A percentile compares a stretch with the other conserved stretches of the same genome.
These are phyloP conservation scores for Cornus florida DNA, from an alignment of 148 eudicot genomes.

Conservation along the genomic window DNA sequence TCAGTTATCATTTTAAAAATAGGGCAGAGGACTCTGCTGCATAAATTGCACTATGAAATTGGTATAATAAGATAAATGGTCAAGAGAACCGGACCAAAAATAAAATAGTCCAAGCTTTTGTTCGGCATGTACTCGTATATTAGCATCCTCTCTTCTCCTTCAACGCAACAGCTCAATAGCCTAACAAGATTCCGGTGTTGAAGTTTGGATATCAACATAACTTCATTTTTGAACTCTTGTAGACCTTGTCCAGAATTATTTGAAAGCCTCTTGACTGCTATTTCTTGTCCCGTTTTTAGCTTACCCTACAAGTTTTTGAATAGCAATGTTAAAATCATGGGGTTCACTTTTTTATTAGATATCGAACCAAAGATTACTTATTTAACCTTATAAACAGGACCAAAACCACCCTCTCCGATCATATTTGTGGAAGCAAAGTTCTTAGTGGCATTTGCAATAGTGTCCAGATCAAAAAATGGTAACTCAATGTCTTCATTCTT, in stretches of 20 bases:
- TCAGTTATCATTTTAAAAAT: too few relatives aligned
- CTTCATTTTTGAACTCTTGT: conserved; percentile 19
- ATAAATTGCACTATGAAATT: too few relatives aligned
- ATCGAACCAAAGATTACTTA: too few relatives aligned
- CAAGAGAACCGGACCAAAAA: conserved; percentile 4
- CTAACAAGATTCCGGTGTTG: conserved; percentile 17
- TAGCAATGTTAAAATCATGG: too few relatives aligned
- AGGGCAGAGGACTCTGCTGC: too few relatives aligned
- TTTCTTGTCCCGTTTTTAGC: neutral
- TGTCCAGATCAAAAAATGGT: too few relatives aligned
- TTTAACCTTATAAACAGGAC: conserved; percentile 22
- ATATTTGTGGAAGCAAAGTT: conserved; percentile 7
- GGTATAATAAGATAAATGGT: too few relatives aligned
- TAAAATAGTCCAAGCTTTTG: conserved; percentile 11
- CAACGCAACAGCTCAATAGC: conserved; percentile 9
- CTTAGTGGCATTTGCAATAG: conserved; percentile 4
- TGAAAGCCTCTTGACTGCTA: conserved; percentile 17
- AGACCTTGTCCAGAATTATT: conserved; percentile 13
- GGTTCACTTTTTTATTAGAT: too few relatives aligned
- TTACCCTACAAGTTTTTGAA: too few relatives aligned
- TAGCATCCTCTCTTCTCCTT: conserved; percentile 14
- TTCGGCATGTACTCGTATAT: conserved; percentile 18
- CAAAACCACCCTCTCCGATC: conserved; percentile 18
- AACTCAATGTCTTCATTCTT: too few relatives aligned
- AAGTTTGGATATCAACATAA: conserved; percentile 4